Base-by-base conservation (phyloP, 805 yeast genomes). In the Lipomyces oligophaga region DNA sequence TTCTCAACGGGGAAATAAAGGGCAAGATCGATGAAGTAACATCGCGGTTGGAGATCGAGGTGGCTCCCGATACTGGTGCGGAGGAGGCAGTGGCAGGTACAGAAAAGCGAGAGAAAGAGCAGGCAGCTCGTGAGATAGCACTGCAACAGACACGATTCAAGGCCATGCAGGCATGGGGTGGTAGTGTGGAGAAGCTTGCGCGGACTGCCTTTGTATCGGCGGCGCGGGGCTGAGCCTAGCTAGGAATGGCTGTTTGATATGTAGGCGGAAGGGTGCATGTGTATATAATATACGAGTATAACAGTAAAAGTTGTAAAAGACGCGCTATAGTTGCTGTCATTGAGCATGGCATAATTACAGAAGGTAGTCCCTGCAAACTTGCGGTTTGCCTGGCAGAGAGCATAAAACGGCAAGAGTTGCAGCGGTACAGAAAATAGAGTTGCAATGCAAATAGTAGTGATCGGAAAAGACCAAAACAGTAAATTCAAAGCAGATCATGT, bases 11-110 rank as follows among this genome's bases (percentile, higher is more conserved):
- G 21, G 47, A 57, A 31, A 46, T 65, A 3, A 27, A 45, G 20
- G 63, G 65, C n/a, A 47, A 59, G 38, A 52, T 65, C n/a, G 62
- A 66, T 42, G 52, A 54, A 21, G 57, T 53, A 24, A 45, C 41
- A n/a, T 52, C 54, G 3, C 27, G 36, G 13, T 35, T 55, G 11
- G 47, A 52, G 36, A 40, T 54, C 28, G 52, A 54, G 25, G 52
- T 47, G 10, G 41, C 54, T 30, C 36, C 50, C 7, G 57, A 52
- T 41, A 47, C 34, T 6, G 56, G 56, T 20, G 51, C 52, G 16
- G 55, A 50, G 33, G 52, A 40, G 33, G 55, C 55, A 10, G 48
- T 38, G 15, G 46, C 46, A 6, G 55, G 55, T 6, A 47, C 50
- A 13, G 55, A 50, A 36, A 42, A 37, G 42, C 43, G 52, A 21